A percentile compares a stretch with the other conserved stretches of the same genome.
phyloP scores from a whole-genome alignment of 2,329 filamentous ascomycete genomes.

The Graphilbum fragrans region DNA sequence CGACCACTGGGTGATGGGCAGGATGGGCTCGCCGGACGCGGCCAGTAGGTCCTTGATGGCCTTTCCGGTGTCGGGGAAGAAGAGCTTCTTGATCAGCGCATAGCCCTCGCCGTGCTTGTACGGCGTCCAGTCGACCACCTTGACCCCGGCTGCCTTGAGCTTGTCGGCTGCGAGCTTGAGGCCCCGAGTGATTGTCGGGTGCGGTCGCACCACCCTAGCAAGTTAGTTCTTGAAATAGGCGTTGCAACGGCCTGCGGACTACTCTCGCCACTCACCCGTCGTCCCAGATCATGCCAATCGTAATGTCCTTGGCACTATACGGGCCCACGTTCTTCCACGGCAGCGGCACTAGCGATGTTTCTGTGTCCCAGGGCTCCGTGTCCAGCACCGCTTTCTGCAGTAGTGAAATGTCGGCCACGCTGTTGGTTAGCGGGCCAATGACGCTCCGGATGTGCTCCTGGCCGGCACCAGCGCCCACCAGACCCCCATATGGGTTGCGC shows the following conservation, averaged over 20 bases:
- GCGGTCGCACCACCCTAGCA: neutral
- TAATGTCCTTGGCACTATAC: neutral
- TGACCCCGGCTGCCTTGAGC: neutral
- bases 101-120: neutral
- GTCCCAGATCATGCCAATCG: neutral
- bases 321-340: conserved; percentile 27
- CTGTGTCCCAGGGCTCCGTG: conserved; percentile 50
- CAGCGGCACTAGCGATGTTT: conserved; percentile 53
- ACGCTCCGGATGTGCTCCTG: conserved; percentile 27
- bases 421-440: conserved; percentile 50
- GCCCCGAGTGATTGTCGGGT: neutral
- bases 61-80: conserved; percentile 1
- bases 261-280: too few relatives aligned
- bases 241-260: too few relatives aligned
- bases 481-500: conserved; percentile 45
- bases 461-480: conserved; percentile 14
- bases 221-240: too few relatives aligned
- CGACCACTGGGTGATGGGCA: neutral
- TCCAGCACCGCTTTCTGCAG: conserved; percentile 39
- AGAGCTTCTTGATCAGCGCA: neutral
- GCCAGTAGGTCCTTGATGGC: neutral
- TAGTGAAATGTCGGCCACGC: conserved; percentile 39
- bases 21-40: neutral
- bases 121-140: neutral
- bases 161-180: neutral